Evolutionary conservation across 129 eudicot genomes (phyloP), one percentile per base, ranked within the genome.

Genomic region (Tanacetum coccineum): DNA sequence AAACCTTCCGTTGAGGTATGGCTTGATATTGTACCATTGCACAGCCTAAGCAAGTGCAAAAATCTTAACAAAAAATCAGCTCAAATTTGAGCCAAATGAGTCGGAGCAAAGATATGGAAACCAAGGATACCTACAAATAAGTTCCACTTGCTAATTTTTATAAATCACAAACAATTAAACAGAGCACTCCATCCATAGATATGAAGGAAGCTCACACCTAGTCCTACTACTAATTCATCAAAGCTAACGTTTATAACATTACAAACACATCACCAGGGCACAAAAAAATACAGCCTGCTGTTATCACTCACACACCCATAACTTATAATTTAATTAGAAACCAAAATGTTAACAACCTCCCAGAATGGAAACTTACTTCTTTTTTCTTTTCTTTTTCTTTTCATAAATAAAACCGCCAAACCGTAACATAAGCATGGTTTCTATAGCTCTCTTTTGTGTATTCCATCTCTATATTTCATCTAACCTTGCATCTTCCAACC

Each of bases 251-350:
- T 46, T 59, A 75, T 67, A 75, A 51, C 59, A 70, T 74, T 64
- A 74, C 78, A 74, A 55, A 65, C 58, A 74, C 64, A 68, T 40
- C 58, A 75, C 59, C 72, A 74, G 78, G 78, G 14, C 69, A 67
- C 71, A 51, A 68, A 75, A 74, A 75, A 75, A 68, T 75, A 75
- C 80, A 75, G 70, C 80, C 80, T 64, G 78, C 66, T 64, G 65
- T 64, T 54, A 63, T 40, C 74, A 40, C 63, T 65, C 73, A 66
- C 79, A 32, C 71, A 51, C 40, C 22, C 64, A 52, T 74, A 47
- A 70, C 40, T 32, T 47, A 2, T 32, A 32, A 36, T 60, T 75
- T 39, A 25, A 61, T 75, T 60, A 75, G 44, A 75, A 14, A 73
- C 63, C 55, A 64, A 72, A 73, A 64, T 14, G 61, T 51, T 61